Conservation (phyloP, 106 monocot genomes). For the Apostasia ramifera region DNA sequence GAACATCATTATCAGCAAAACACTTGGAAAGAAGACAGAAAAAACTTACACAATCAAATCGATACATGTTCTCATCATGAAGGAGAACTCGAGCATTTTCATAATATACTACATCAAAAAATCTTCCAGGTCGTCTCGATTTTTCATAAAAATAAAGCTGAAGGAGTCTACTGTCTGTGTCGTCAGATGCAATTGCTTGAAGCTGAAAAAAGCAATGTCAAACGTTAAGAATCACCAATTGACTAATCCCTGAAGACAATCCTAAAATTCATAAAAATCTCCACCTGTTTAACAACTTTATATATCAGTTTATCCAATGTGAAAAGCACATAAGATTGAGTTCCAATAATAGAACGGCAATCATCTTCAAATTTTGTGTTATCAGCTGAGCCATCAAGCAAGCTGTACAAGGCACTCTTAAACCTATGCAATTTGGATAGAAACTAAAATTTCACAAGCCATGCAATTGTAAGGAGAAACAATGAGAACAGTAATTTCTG, state of each 20-base stretch:
- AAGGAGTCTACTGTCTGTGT: constrained; percentile 79
- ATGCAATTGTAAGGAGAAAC: constrained; percentile 1
- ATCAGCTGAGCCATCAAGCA: constrained; percentile 85
- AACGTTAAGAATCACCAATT: constrained; percentile 8
- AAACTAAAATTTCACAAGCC: background rate
- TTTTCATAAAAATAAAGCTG: constrained; percentile 80
- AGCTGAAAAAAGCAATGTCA: constrained; percentile 43
- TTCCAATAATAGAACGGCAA: constrained; percentile 74
- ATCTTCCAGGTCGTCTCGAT: constrained; percentile 46
- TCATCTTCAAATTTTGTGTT: constrained; percentile 96
- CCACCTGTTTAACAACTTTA: constrained; percentile 92
- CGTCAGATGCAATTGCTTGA: constrained; percentile 76
- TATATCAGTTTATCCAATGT: constrained; percentile 91
- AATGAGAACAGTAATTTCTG: background rate
- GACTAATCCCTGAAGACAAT: background rate
- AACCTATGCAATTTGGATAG: constrained; percentile 40
- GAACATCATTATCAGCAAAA: too few relatives aligned
- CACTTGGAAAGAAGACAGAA: background rate
- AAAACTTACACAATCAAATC: constrained; percentile 77
- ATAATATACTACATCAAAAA: constrained; percentile 70
- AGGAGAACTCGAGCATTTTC: constrained; percentile 87
- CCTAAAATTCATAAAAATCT: background rate
- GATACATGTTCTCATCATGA: constrained; percentile 77
- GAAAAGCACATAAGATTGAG: constrained; percentile 90
- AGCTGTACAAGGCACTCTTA: constrained; percentile 52